Percentiles rank a stretch among this genome's conserved stretches.
Evolutionary conservation across 2,329 filamentous ascomycete genomes (phyloP).

Genomic region (Xylaria sp.): DNA sequence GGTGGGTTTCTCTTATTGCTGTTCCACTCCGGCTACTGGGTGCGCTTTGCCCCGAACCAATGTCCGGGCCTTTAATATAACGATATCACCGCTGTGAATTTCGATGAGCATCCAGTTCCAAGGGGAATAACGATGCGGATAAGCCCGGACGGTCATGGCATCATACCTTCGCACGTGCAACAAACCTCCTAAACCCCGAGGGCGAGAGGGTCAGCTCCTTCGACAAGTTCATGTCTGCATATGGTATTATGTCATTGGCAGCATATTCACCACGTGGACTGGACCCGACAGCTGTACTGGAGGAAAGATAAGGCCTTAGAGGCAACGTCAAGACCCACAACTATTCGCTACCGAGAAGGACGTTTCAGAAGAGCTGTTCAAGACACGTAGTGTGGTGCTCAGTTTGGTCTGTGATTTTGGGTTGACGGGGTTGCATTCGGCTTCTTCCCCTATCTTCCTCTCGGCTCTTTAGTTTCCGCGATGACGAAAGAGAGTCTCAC

Average conservation of each 20-base stretch:
- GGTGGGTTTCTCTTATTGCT: constrained; percentile 9
- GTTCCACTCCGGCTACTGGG: background rate
- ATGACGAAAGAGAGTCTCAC: background rate
- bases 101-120: constrained; percentile 4
- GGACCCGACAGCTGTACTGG: constrained; percentile 56
- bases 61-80: constrained; percentile 8
- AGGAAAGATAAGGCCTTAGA: constrained; percentile 59
- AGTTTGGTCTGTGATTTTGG: background rate
- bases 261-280: constrained; percentile 60
- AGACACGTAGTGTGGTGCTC: background rate
- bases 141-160: background rate
- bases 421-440: background rate
- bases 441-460: constrained; percentile 5
- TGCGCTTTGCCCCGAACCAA: background rate
- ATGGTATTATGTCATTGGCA: constrained; percentile 63
- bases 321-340: constrained; percentile 51
- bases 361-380: constrained; percentile 3
- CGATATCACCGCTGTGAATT: background rate
- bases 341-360: background rate
- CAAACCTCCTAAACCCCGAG: background rate
- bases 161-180: background rate
- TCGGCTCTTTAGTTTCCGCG: background rate
- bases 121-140: background rate
- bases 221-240: constrained; percentile 54
- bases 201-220: background rate